Evolutionary conservation across 305 asterid genomes (phyloP).

Genomic region (Andrographis paniculata): DNA sequence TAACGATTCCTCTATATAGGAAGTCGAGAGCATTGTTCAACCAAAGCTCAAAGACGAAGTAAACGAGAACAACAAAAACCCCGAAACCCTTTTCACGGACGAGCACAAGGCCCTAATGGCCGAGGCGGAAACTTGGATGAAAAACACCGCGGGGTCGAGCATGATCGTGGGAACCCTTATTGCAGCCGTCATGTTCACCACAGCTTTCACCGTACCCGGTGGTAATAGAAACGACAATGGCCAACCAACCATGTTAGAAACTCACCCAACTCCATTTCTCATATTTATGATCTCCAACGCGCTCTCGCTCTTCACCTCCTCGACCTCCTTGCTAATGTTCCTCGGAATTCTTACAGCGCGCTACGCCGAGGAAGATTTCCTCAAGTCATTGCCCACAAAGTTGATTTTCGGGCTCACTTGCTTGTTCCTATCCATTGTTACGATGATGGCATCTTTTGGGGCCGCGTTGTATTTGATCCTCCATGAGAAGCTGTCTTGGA

Average conservation of each 20-base stretch:
- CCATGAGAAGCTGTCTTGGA: slow-evolving; percentile 21
- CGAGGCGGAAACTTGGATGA: slow-evolving; percentile 45
- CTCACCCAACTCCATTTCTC: slow-evolving; percentile 2
- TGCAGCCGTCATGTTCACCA: slow-evolving; percentile 40
- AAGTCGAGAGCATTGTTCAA: slow-evolving; percentile 29
- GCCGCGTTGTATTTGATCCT: slow-evolving; percentile 21
- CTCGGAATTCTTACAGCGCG: slow-evolving; percentile 35
- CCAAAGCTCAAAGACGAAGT: slow-evolving; percentile 20
- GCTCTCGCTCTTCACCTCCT: slow-evolving; percentile 31
- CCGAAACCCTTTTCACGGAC: slow-evolving; percentile 20
- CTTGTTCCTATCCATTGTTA: slow-evolving; percentile 37
- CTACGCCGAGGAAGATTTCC: slow-evolving; percentile 33
- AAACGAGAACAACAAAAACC: slow-evolving; percentile 26
- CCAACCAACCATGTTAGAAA: slow-evolving; percentile 19
- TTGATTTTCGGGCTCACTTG: slow-evolving; percentile 27
- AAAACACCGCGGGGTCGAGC: slow-evolving; percentile 36
- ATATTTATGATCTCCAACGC: slow-evolving; percentile 28
- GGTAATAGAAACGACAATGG: slow-evolving; percentile 25
- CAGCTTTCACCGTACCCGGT: slow-evolving; percentile 45
- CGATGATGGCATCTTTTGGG: slow-evolving; percentile 39
- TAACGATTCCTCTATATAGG: too few species aligned
- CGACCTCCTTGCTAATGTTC: slow-evolving; percentile 29
- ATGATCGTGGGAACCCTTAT: slow-evolving; percentile 40
- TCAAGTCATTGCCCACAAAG: slow-evolving; percentile 31
- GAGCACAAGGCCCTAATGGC: slow-evolving; percentile 28